These are phyloP conservation scores for Phoenix roebelenii DNA, from an alignment of 176 grass and related monocot genomes.

Conservation along the genomic window DNA sequence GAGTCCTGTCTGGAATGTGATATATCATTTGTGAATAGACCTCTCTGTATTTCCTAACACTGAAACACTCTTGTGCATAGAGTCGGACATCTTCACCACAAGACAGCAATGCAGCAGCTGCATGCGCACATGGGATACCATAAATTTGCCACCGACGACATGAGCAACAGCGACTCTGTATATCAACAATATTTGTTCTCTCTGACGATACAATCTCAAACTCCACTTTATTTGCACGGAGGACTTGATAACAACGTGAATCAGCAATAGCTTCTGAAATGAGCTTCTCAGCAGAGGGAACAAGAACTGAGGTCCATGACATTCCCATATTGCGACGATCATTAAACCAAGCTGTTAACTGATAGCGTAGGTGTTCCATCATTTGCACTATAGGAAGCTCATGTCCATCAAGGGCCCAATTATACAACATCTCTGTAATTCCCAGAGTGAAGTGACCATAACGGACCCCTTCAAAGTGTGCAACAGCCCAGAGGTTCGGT, in stretches of 20 bases:
- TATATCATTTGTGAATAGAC: slow-evolving; percentile 66
- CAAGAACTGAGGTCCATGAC: slow-evolving; percentile 13
- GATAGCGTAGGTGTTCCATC: background rate
- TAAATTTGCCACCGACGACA: slow-evolving; percentile 92
- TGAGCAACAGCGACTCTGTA: slow-evolving; percentile 62
- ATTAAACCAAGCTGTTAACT: background rate
- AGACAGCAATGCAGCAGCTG: slow-evolving; percentile 75
- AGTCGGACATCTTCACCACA: slow-evolving; percentile 75
- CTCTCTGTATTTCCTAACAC: slow-evolving; percentile 64
- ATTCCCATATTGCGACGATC: background rate
- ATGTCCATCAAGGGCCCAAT: background rate
- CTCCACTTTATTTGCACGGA: background rate
- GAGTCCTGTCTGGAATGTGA: slow-evolving; percentile 56
- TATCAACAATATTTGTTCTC: slow-evolving; percentile 95
- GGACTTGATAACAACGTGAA: background rate
- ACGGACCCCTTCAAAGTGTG: background rate
- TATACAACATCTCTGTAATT: background rate
- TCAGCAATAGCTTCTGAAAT: background rate
- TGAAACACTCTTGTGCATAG: slow-evolving; percentile 79
- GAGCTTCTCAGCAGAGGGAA: background rate
- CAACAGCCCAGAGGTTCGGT: background rate
- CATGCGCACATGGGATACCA: slow-evolving; percentile 90
- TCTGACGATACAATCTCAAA: slow-evolving; percentile 60
- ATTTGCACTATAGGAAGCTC: slow-evolving; percentile 2
- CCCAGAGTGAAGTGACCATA: background rate